A percentile compares a stretch with the other conserved stretches of the same genome.
Conservation (phyloP, 2,329 filamentous ascomycete genomes). For the Colletotrichum gigasporum region DNA sequence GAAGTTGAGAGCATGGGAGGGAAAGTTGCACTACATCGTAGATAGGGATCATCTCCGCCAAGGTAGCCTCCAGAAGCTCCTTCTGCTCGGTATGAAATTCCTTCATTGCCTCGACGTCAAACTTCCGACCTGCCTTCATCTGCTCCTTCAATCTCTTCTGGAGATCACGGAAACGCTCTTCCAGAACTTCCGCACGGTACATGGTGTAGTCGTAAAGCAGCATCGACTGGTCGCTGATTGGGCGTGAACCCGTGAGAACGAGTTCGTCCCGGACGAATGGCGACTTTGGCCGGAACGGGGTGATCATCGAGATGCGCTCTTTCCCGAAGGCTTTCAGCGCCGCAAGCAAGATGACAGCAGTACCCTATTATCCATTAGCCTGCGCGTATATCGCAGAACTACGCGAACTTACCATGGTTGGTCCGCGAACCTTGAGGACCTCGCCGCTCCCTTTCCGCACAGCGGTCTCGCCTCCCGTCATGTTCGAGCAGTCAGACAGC, state of each 20-base stretch:
- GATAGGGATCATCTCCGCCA: neutral
- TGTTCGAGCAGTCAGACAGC: constrained; percentile 69
- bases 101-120: neutral
- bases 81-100: neutral
- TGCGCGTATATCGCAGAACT: too few relatives aligned
- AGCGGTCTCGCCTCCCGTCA: constrained; percentile 73
- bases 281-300: constrained; percentile 69
- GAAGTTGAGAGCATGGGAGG: too few relatives aligned
- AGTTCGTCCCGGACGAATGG: constrained; percentile 67
- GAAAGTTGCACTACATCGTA: neutral
- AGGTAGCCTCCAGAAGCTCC: neutral
- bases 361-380: constrained; percentile 56
- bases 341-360: constrained; percentile 71
- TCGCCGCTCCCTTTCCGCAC: constrained; percentile 62
- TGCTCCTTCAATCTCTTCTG: too few relatives aligned
- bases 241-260: constrained; percentile 67
- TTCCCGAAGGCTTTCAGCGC: constrained; percentile 68
- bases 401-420: constrained; percentile 66
- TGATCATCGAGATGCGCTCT: constrained; percentile 74
- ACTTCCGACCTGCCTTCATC: too few relatives aligned
- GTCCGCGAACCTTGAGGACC: constrained; percentile 67
- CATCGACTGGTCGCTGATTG: constrained; percentile 64
- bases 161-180: constrained; percentile 60
- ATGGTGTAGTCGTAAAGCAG: constrained; percentile 69
- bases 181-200: constrained; percentile 71